These are phyloP conservation scores for Pleurotus eryngii DNA, from an alignment of 768 basidiomycete species.

Conservation along the genomic window DNA sequence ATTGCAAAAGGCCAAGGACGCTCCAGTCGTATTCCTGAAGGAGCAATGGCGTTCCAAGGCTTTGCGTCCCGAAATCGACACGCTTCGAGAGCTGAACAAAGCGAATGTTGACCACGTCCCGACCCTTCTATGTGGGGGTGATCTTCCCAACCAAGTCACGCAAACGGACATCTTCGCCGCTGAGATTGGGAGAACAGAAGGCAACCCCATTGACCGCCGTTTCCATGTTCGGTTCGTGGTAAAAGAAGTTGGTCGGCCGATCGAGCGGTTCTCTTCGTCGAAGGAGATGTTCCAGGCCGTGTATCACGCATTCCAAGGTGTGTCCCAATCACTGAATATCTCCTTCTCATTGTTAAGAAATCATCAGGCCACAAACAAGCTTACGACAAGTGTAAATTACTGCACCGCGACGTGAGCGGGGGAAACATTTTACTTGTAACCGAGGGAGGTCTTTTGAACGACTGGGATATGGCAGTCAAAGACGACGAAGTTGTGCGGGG, in stretches of 20 bases:
- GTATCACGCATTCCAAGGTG: slow-evolving; percentile 1
- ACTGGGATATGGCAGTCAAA: slow-evolving; percentile 7
- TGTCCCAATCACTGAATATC: background rate
- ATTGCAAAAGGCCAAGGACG: background rate
- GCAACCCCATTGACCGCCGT: background rate
- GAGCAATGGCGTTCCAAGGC: slow-evolving; percentile 9
- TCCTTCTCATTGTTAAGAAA: background rate
- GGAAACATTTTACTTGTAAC: slow-evolving; percentile 8
- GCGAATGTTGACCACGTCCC: background rate
- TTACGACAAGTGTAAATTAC: background rate
- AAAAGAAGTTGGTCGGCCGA: background rate
- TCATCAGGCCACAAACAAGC: slow-evolving; percentile 5
- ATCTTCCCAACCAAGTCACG: slow-evolving; percentile 9
- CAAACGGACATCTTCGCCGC: background rate
- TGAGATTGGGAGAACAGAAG: too few species aligned
- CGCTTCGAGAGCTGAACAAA: background rate
- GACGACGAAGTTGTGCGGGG: background rate
- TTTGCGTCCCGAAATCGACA: slow-evolving; percentile 6
- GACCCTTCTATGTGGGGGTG: background rate
- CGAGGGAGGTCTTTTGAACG: slow-evolving; percentile 6
- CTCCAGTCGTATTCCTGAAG: slow-evolving; percentile 20
- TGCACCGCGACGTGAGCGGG: slow-evolving; percentile 9
- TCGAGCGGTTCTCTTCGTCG: background rate
- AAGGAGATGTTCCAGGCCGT: background rate
- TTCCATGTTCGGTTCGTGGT: background rate